A percentile compares a stretch with the other conserved stretches of the same genome.
Conservation (phyloP, 1,284 basidiomycete genomes). For the Cystobasidium pallidum region DNA sequence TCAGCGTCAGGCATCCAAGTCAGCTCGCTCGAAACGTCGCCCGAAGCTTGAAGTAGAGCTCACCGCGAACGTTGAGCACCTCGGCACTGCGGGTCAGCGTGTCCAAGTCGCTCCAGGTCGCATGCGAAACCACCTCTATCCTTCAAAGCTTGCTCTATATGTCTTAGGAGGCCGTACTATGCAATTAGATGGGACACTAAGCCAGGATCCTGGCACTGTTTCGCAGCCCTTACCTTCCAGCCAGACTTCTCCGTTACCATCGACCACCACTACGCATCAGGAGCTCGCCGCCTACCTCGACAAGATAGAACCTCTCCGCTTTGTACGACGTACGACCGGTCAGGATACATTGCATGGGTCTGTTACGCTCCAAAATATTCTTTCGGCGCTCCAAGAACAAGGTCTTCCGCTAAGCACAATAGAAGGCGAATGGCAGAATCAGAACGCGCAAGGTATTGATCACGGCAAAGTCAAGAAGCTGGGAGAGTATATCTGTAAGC, state of each 20-base stretch:
- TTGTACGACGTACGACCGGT: conserved; percentile 27
- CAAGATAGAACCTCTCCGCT: conserved; percentile 19
- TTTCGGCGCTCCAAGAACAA: conserved; percentile 13
- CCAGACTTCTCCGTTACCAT: neutral
- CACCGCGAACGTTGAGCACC: conserved; percentile 14
- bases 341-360: conserved; percentile 34
- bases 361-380: conserved; percentile 35
- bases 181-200: conserved; percentile 17
- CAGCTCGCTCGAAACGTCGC: conserved; percentile 29
- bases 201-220: neutral
- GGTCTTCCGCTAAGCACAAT: conserved; percentile 26
- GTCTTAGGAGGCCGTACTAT: conserved; percentile 24
- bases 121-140: conserved; percentile 43
- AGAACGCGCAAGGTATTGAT: conserved; percentile 19
- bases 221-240: neutral
- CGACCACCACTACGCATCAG: neutral
- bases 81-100: conserved; percentile 21
- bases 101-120: conserved; percentile 38
- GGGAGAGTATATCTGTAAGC: conserved; percentile 38
- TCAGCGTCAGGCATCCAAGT: conserved; percentile 35
- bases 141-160: conserved; percentile 40
- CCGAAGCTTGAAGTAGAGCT: conserved; percentile 37
- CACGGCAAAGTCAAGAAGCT: conserved; percentile 36
- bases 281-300: conserved; percentile 18
- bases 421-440: conserved; percentile 28